Evolutionary conservation across 306 rosid species (phyloP).

Genomic region (Rosa multiflora): DNA sequence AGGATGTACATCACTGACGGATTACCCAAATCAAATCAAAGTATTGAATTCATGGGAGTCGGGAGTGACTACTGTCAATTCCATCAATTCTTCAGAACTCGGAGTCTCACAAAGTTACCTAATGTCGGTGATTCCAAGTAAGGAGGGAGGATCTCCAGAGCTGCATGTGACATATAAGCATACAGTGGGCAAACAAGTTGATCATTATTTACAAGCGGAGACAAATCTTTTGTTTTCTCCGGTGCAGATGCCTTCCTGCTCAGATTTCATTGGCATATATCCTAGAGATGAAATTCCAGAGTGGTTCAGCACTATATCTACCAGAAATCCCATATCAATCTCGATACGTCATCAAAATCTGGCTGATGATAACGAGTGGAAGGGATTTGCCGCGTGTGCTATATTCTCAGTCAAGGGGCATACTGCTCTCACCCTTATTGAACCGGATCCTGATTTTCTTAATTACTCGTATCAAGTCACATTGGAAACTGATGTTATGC

Average conservation of each 20-base stretch:
- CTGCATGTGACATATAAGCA: too few species aligned
- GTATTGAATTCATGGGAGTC: neutral
- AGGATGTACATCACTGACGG: constrained; percentile 9
- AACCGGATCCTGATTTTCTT: neutral
- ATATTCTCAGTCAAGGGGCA: neutral
- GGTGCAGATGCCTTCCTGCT: neutral
- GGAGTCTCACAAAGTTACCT: too few species aligned
- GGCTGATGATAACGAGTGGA: neutral
- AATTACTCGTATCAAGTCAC: neutral
- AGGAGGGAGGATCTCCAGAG: too few species aligned
- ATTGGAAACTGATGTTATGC: neutral
- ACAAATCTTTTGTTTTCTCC: neutral
- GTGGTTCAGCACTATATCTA: neutral
- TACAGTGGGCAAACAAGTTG: too few species aligned
- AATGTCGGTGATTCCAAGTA: too few species aligned
- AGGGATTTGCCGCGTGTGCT: constrained; percentile 18
- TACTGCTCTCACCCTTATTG: neutral
- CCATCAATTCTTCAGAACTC: neutral
- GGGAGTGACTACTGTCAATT: neutral
- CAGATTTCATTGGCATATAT: too few species aligned
- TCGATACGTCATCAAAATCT: neutral
- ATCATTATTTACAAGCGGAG: too few species aligned
- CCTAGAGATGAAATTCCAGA: neutral
- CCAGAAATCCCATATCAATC: neutral
- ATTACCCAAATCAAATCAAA: neutral